Evolutionary conservation across 257 asterid genomes (phyloP).

Genomic region (Salvia hispanica): DNA sequence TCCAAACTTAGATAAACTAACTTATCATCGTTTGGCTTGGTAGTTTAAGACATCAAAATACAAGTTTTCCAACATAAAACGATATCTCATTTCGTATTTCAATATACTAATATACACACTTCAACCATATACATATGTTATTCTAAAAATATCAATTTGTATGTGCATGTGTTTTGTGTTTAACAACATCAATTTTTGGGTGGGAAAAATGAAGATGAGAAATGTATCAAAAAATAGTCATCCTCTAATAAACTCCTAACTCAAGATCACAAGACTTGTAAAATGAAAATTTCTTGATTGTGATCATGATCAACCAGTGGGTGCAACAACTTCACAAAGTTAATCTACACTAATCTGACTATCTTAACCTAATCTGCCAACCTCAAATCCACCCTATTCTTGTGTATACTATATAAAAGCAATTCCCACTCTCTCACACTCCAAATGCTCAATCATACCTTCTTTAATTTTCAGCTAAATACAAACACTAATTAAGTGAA

Average conservation of each 20-base stretch:
- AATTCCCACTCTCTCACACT: slow-evolving; percentile 45
- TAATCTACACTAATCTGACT: slow-evolving; percentile 50
- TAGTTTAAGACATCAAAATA: background rate
- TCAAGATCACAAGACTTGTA: slow-evolving; percentile 38
- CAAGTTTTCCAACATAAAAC: background rate
- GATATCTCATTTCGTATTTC: background rate
- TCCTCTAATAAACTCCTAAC: slow-evolving; percentile 3
- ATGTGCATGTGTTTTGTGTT: background rate
- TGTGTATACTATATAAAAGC: slow-evolving; percentile 47
- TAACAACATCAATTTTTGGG: slow-evolving; percentile 21
- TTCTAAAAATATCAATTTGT: too few relatives aligned
- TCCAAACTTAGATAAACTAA: too few relatives aligned
- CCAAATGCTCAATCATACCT: slow-evolving; percentile 20
- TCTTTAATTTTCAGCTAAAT: background rate
- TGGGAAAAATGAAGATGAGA: slow-evolving; percentile 25
- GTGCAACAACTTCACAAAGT: slow-evolving; percentile 64
- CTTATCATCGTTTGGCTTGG: too few relatives aligned
- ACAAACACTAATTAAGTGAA: background rate
- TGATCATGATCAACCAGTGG: slow-evolving; percentile 57
- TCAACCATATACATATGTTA: too few relatives aligned
- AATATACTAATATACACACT: background rate
- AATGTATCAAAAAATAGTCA: background rate
- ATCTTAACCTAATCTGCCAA: slow-evolving; percentile 76
- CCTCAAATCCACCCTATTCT: slow-evolving; percentile 49
- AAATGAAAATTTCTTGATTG: slow-evolving; percentile 37